Evolutionary conservation across 1,284 basidiomycete species (phyloP).

Genomic region (Chiua sp.): DNA sequence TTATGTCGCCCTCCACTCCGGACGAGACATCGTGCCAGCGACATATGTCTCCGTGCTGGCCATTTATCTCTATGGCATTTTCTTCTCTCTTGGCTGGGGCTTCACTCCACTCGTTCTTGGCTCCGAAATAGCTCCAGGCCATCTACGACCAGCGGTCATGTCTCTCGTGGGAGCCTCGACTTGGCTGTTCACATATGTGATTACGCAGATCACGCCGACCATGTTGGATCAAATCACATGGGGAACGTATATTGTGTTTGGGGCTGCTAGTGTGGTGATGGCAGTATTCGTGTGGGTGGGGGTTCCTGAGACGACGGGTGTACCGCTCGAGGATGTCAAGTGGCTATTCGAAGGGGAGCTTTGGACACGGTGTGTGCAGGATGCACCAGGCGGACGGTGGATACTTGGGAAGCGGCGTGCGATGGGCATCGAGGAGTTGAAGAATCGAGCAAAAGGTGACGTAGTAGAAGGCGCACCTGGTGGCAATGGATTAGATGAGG

Average conservation of each 20-base stretch:
- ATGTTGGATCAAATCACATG: constrained; percentile 52
- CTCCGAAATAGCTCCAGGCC: constrained; percentile 52
- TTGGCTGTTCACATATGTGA: constrained; percentile 54
- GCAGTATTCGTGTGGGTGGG: constrained; percentile 47
- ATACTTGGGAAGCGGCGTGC: constrained; percentile 42
- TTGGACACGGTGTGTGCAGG: constrained; percentile 45
- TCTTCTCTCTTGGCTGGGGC: constrained; percentile 52
- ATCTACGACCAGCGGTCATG: constrained; percentile 48
- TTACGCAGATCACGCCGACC: constrained; percentile 55
- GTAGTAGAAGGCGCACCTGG: background rate
- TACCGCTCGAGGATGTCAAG: constrained; percentile 52
- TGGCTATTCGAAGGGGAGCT: constrained; percentile 50
- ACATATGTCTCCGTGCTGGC: constrained; percentile 53
- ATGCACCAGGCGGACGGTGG: constrained; percentile 50
- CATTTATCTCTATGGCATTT: constrained; percentile 53
- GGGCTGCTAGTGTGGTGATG: constrained; percentile 49
- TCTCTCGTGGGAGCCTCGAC: constrained; percentile 46
- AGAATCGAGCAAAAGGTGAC: constrained; percentile 9
- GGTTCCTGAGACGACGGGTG: constrained; percentile 54
- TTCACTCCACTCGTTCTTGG: constrained; percentile 48
- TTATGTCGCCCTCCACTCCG: constrained; percentile 44
- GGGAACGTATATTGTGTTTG: constrained; percentile 58
- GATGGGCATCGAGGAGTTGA: constrained; percentile 32
- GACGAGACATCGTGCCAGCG: constrained; percentile 38
- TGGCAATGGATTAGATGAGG: background rate